phyloP scores from a whole-genome alignment of 805 yeast genomes.

The Schizosaccharomyces pombe region DNA sequence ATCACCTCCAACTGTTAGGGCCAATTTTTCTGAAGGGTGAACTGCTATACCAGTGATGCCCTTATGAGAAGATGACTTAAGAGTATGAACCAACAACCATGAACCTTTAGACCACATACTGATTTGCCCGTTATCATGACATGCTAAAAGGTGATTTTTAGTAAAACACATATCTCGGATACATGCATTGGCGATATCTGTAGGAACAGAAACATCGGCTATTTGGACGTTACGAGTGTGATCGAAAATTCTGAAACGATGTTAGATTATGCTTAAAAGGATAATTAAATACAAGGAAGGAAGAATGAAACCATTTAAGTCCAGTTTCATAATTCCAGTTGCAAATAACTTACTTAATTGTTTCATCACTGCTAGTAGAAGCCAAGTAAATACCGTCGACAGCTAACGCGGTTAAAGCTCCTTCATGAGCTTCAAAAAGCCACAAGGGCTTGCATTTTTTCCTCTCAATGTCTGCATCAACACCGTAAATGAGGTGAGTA shows the following conservation, averaged over 20 bases:
- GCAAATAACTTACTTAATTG: background rate
- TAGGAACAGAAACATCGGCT: slow-evolving; percentile 1
- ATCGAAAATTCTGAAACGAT: slow-evolving; percentile 64
- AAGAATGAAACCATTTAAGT: slow-evolving; percentile 52
- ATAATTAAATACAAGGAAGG: slow-evolving; percentile 72
- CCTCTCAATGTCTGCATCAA: background rate
- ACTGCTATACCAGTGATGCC: slow-evolving; percentile 57
- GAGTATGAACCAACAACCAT: slow-evolving; percentile 31
- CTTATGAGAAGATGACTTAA: slow-evolving; percentile 18
- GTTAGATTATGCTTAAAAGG: no score
- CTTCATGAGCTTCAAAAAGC: slow-evolving; percentile 2
- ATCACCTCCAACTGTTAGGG: slow-evolving; percentile 72
- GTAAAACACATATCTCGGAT: slow-evolving; percentile 49
- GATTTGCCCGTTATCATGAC: slow-evolving; percentile 74
- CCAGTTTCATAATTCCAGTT: background rate
- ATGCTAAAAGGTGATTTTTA: slow-evolving; percentile 77
- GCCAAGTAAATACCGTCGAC: slow-evolving; percentile 5
- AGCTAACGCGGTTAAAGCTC: slow-evolving; percentile 18
- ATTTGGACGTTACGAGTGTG: slow-evolving; percentile 72
- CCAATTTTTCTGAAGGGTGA: slow-evolving; percentile 76
- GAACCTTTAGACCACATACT: slow-evolving; percentile 88
- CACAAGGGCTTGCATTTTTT: background rate
- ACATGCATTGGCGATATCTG: slow-evolving; percentile 14
- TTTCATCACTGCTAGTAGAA: background rate
- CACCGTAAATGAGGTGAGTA: slow-evolving; percentile 3